Evolutionary conservation across 495 filamentous ascomycete genomes (phyloP).

Genomic region (Staphylotrichum longicolle): DNA sequence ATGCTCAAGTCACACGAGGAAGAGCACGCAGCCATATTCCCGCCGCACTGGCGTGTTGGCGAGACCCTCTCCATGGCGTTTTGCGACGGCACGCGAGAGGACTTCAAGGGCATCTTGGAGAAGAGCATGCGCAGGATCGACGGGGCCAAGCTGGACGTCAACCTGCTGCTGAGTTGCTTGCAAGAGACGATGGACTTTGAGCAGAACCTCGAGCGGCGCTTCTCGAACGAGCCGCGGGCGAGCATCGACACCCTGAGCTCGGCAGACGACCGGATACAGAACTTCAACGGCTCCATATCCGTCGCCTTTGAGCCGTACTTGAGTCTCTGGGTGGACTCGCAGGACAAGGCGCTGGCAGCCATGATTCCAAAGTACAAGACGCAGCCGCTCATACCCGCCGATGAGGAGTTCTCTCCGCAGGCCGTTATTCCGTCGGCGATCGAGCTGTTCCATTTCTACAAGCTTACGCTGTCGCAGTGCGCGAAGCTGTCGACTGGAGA

Average conservation of each 20-base stretch:
- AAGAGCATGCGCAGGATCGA: conserved; percentile 75
- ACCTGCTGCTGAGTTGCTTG: conserved; percentile 83
- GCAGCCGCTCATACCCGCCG: conserved; percentile 73
- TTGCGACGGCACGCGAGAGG: conserved; percentile 91
- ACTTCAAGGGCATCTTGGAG: conserved; percentile 90
- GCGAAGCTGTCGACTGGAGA: conserved; percentile 90
- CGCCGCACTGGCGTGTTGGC: conserved; percentile 81
- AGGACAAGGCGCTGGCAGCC: conserved; percentile 81
- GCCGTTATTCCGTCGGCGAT: conserved; percentile 91
- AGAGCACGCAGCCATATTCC: conserved; percentile 88
- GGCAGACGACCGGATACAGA: conserved; percentile 68
- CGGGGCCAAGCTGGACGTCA: conserved; percentile 84
- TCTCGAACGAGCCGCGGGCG: conserved; percentile 70
- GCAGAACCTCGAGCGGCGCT: conserved; percentile 81
- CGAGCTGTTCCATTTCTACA: conserved; percentile 95
- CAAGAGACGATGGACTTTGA: conserved; percentile 98
- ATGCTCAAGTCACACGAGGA: conserved; percentile 96
- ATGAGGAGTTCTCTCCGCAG: conserved; percentile 90
- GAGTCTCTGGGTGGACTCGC: conserved; percentile 93
- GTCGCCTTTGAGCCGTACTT: conserved; percentile 97
- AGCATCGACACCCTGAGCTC: conserved; percentile 91
- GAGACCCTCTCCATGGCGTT: conserved; percentile 90
- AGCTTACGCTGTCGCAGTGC: conserved; percentile 85
- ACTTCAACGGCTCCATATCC: conserved; percentile 89
- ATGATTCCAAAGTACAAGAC: conserved; percentile 88